Percentiles rank a stretch among this genome's conserved stretches.
These are phyloP conservation scores for Fusarium floridanum DNA, from an alignment of 2,329 filamentous ascomycete genomes.

Conservation along the genomic window DNA sequence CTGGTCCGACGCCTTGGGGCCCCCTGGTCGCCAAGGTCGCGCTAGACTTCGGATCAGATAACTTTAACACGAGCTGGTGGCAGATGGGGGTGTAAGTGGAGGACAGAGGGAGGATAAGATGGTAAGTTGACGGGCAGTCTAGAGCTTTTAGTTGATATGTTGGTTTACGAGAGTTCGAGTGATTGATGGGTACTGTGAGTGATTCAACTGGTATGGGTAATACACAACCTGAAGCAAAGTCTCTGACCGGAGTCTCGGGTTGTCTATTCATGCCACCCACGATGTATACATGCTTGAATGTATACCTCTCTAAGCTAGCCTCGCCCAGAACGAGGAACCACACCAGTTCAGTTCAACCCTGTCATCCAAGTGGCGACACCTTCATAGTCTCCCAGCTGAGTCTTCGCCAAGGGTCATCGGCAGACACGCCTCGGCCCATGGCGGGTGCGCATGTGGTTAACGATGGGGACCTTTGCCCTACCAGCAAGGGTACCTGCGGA, in stretches of 20 bases:
- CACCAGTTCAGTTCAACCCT: neutral
- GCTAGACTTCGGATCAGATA: conserved; percentile 25
- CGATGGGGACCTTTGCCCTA: neutral
- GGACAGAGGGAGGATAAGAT: neutral
- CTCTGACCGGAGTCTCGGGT: neutral
- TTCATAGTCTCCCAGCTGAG: neutral
- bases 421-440: conserved; percentile 1
- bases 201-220: too few species aligned
- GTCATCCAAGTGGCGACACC: neutral
- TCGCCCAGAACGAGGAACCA: neutral
- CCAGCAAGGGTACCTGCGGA: neutral
- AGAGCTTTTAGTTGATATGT: neutral
- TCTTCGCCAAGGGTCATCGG: neutral
- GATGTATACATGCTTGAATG: neutral
- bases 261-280: neutral
- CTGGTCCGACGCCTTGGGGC: neutral
- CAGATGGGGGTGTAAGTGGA: conserved; percentile 4
- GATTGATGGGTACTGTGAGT: neutral
- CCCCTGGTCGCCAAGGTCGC: conserved; percentile 3
- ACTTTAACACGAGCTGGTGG: conserved; percentile 16
- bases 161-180: neutral
- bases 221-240: neutral
- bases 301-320: neutral
- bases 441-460: neutral
- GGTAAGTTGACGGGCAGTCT: neutral